Percentiles rank a stretch among this genome's conserved stretches.
Evolutionary conservation across 345 rosid species (phyloP).

Genomic region (Euphorbia peplus): DNA sequence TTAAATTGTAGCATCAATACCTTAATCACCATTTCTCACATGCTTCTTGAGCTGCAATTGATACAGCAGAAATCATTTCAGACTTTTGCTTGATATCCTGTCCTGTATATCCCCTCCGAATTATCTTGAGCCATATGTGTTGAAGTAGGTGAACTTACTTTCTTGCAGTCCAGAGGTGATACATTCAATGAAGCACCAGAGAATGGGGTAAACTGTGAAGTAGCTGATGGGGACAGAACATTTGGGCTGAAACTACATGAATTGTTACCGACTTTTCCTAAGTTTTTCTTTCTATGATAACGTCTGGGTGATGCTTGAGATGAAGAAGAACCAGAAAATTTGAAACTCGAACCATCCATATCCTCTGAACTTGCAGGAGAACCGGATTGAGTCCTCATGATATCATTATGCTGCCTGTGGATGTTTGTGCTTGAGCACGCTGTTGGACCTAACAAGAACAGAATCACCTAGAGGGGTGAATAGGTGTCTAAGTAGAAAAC

Average conservation of each 20-base stretch:
- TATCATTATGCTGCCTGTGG: slow-evolving; percentile 46
- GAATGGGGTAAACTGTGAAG: slow-evolving; percentile 43
- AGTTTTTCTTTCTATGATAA: slow-evolving; percentile 47
- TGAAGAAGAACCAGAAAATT: slow-evolving; percentile 65
- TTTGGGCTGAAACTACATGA: slow-evolving; percentile 38
- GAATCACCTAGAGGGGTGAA: no score
- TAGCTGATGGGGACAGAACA: slow-evolving; percentile 39
- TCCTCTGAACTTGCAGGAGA: slow-evolving; percentile 38
- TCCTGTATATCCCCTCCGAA: slow-evolving; percentile 37
- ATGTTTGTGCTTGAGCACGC: slow-evolving; percentile 45
- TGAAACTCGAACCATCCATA: slow-evolving; percentile 50
- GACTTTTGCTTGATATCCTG: slow-evolving; percentile 42
- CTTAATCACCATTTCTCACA: slow-evolving; percentile 98
- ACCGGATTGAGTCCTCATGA: slow-evolving; percentile 23
- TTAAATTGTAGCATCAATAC: slow-evolving; percentile 30
- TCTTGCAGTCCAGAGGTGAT: slow-evolving; percentile 38
- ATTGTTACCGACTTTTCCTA: slow-evolving; percentile 37
- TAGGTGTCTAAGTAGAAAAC: no score
- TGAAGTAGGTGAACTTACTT: slow-evolving; percentile 33
- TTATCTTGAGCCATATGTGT: slow-evolving; percentile 33
- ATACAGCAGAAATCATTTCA: slow-evolving; percentile 36
- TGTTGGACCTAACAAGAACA: no score
- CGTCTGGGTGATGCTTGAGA: slow-evolving; percentile 44
- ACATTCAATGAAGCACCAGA: slow-evolving; percentile 41
- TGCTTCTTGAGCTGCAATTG: slow-evolving; percentile 67